phyloP scores from a whole-genome alignment of 805 yeast species.

The Candida xiaguanensis region DNA sequence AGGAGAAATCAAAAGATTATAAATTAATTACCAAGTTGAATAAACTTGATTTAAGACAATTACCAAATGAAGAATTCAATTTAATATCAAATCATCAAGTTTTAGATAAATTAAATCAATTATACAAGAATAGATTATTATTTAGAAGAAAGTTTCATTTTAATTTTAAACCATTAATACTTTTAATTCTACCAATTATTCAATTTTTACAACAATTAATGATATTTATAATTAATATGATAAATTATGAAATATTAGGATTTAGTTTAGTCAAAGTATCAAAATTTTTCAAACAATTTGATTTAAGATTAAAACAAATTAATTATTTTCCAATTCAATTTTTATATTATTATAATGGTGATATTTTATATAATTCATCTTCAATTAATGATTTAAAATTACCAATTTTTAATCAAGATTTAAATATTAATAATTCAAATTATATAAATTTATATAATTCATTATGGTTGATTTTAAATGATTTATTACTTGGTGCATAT shows the following conservation, averaged over 20 bases:
- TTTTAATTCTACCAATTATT: slow-evolving; percentile 3
- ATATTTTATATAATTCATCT: slow-evolving; percentile 30
- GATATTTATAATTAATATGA: slow-evolving; percentile 1
- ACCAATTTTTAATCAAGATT: slow-evolving; percentile 32
- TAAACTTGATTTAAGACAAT: not conserved
- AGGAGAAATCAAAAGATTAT: slow-evolving; percentile 9
- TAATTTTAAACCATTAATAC: not conserved
- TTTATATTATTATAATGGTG: slow-evolving; percentile 47
- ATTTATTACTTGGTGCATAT: slow-evolving; percentile 67
- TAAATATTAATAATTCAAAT: slow-evolving; percentile 44
- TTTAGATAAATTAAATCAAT: slow-evolving; percentile 31
- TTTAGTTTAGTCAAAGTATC: slow-evolving; percentile 42
- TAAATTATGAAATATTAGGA: slow-evolving; percentile 6
- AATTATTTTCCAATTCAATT: slow-evolving; percentile 80
- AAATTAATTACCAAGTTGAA: slow-evolving; percentile 21
- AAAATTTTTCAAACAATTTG: slow-evolving; percentile 74
- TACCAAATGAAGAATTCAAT: slow-evolving; percentile 11
- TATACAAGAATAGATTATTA: slow-evolving; percentile 12
- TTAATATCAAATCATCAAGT: slow-evolving; percentile 26
- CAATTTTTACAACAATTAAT: slow-evolving; percentile 6
- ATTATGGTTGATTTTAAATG: slow-evolving; percentile 83
- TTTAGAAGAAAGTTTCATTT: not conserved
- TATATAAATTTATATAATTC: slow-evolving; percentile 82
- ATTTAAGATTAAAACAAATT: slow-evolving; percentile 70
- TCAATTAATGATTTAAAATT: slow-evolving; percentile 43